Conservation (phyloP, 805 yeast genomes). For the Clavispora phyllophila region DNA sequence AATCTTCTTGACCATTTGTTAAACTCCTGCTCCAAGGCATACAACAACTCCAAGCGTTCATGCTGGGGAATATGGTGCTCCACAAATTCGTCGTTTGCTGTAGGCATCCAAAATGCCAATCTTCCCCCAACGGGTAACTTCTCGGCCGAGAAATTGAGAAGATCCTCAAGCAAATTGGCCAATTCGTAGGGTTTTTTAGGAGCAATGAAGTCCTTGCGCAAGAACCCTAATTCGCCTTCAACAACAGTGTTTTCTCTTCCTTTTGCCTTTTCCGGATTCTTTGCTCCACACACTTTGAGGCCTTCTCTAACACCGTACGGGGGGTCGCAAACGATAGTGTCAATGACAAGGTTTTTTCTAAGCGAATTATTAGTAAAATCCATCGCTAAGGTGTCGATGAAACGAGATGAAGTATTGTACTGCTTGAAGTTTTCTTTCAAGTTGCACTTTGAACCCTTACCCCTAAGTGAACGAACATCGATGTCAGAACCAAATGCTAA, state of each 20-base stretch:
- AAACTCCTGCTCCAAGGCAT: constrained; percentile 80
- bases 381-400: constrained; percentile 79
- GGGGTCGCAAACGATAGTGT: constrained; percentile 90
- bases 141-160: constrained; percentile 65
- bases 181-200: constrained; percentile 89
- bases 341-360: constrained; percentile 56
- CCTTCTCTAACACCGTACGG: constrained; percentile 98
- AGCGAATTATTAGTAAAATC: constrained; percentile 92
- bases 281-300: constrained; percentile 85
- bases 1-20: constrained; percentile 90
- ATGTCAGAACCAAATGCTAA: constrained; percentile 83
- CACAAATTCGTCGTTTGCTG: constrained; percentile 80
- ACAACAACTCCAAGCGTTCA: constrained; percentile 60
- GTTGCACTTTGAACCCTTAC: constrained; percentile 51
- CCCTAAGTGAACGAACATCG: constrained; percentile 73
- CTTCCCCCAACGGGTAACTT: constrained; percentile 74
- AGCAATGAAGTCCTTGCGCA: constrained; percentile 79
- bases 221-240: constrained; percentile 72
- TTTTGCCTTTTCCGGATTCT: constrained; percentile 55
- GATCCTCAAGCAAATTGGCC: constrained; percentile 70
- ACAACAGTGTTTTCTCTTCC: constrained; percentile 74
- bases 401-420: constrained; percentile 53
- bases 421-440: constrained; percentile 68
- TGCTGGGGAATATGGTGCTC: constrained; percentile 76
- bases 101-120: constrained; percentile 96